Evolutionary conservation across 202 grass and related monocot genomes (phyloP).

Genomic region (Carex arenaria): DNA sequence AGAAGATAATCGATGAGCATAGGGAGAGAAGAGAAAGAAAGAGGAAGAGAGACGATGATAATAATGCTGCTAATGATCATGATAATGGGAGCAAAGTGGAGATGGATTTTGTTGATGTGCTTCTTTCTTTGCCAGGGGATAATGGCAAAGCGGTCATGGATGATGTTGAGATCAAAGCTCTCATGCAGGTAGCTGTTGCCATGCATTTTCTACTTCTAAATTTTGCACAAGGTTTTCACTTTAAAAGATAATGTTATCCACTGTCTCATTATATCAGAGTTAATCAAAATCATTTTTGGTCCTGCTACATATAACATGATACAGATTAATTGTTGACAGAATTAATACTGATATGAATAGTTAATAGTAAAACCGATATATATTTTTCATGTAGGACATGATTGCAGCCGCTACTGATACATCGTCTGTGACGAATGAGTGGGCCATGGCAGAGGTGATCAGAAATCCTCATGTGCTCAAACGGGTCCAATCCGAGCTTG

Average conservation of each 20-base stretch:
- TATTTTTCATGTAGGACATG: slow-evolving; percentile 56
- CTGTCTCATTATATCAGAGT: too few relatives aligned
- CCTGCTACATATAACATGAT: too few relatives aligned
- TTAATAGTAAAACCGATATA: neutral
- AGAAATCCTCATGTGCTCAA: slow-evolving; percentile 59
- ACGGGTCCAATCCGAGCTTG: slow-evolving; percentile 68
- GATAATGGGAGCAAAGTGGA: slow-evolving; percentile 39
- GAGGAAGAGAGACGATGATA: slow-evolving; percentile 26
- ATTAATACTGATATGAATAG: too few relatives aligned
- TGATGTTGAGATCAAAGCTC: slow-evolving; percentile 89
- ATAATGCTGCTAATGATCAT: neutral
- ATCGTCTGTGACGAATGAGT: slow-evolving; percentile 81
- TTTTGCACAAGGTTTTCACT: too few relatives aligned
- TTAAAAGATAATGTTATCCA: too few relatives aligned
- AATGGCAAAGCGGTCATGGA: slow-evolving; percentile 75
- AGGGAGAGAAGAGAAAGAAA: slow-evolving; percentile 39
- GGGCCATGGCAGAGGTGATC: slow-evolving; percentile 95
- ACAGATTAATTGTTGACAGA: too few relatives aligned
- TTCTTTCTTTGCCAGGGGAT: slow-evolving; percentile 78
- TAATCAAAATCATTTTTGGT: too few relatives aligned
- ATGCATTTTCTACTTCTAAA: too few relatives aligned
- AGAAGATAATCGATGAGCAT: slow-evolving; percentile 93
- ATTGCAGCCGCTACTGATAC: slow-evolving; percentile 84
- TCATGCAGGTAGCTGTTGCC: slow-evolving; percentile 50
- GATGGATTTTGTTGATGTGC: slow-evolving; percentile 89